Conservation (phyloP, 768 basidiomycete species). For the Podaxis mareebaensis region DNA sequence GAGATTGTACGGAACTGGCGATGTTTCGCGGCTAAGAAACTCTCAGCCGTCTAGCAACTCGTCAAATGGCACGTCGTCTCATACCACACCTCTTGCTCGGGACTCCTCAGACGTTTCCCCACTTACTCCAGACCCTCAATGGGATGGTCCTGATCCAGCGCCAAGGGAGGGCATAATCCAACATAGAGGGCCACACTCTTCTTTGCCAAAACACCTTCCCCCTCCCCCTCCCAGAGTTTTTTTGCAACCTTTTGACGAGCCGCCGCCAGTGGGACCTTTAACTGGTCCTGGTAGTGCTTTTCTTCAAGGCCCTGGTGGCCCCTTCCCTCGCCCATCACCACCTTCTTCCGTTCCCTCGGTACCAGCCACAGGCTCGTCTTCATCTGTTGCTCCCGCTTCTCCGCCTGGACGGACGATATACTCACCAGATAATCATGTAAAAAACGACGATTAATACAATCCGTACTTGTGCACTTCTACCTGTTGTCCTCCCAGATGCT, state of each 20-base stretch:
- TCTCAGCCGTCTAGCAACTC: not conserved
- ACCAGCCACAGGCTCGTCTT: conserved; percentile 5
- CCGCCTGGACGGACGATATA: conserved; percentile 67
- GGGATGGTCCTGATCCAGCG: not conserved
- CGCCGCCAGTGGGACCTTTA: conserved; percentile 32
- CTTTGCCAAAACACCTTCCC: conserved; percentile 19
- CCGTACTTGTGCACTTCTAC: not conserved
- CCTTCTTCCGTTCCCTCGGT: not conserved
- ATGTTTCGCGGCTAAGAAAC: conserved; percentile 8
- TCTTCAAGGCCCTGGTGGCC: conserved; percentile 40
- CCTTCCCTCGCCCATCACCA: conserved; percentile 34
- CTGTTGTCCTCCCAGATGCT: not conserved
- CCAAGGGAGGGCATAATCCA: not conserved
- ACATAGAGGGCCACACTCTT: conserved; percentile 6
- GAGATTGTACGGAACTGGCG: conserved; percentile 18
- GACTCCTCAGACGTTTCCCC: conserved; percentile 12
- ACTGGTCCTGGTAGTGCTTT: conserved; percentile 54
- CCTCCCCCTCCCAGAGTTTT: not conserved
- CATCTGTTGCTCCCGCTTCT: conserved; percentile 26
- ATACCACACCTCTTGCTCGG: conserved; percentile 14
- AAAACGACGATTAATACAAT: not conserved
- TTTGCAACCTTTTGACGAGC: conserved; percentile 16
- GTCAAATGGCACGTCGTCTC: conserved; percentile 8
- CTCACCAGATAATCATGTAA: conserved; percentile 28
- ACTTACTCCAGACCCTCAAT: conserved; percentile 2